Conservation (phyloP, 768 basidiomycete genomes). For the Rhodosporidiobolus sp. region DNA sequence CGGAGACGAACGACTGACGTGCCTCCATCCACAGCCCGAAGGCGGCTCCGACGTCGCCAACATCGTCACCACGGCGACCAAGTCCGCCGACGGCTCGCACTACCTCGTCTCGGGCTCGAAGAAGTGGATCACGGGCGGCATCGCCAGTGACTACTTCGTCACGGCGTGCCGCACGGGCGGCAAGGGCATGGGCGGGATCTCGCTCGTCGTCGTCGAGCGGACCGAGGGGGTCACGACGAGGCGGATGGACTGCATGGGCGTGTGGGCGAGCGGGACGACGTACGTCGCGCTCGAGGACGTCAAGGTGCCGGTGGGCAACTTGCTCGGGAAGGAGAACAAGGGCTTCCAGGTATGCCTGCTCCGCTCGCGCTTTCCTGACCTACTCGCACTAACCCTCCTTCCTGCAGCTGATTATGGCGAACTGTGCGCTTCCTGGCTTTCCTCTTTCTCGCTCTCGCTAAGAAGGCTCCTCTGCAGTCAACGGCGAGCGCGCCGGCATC, state of each 20-base stretch:
- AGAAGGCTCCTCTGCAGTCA: background rate
- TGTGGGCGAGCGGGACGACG: conserved; percentile 39
- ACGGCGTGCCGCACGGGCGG: conserved; percentile 40
- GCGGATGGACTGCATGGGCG: conserved; percentile 40
- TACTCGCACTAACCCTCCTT: background rate
- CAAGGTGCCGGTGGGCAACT: conserved; percentile 43
- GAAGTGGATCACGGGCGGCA: conserved; percentile 37
- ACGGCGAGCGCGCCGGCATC: conserved; percentile 19
- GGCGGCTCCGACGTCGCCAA: conserved; percentile 40
- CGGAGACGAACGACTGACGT: background rate
- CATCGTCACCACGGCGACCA: conserved; percentile 29
- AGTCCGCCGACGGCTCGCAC: conserved; percentile 23
- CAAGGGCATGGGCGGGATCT: conserved; percentile 41
- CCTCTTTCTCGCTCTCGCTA: background rate
- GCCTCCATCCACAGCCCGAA: background rate
- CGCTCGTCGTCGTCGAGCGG: conserved; percentile 43
- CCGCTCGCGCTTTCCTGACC: conserved; percentile 24
- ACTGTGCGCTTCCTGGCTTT: background rate
- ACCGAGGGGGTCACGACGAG: conserved; percentile 21
- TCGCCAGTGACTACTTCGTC: conserved; percentile 36
- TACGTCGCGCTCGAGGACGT: conserved; percentile 42
- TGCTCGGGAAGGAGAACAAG: conserved; percentile 44
- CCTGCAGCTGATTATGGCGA: background rate
- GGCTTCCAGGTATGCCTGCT: conserved; percentile 42
- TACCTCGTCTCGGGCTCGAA: conserved; percentile 40